phyloP scores from a whole-genome alignment of 2,329 filamentous ascomycete species.

The Orbilia blumenaviensis region DNA sequence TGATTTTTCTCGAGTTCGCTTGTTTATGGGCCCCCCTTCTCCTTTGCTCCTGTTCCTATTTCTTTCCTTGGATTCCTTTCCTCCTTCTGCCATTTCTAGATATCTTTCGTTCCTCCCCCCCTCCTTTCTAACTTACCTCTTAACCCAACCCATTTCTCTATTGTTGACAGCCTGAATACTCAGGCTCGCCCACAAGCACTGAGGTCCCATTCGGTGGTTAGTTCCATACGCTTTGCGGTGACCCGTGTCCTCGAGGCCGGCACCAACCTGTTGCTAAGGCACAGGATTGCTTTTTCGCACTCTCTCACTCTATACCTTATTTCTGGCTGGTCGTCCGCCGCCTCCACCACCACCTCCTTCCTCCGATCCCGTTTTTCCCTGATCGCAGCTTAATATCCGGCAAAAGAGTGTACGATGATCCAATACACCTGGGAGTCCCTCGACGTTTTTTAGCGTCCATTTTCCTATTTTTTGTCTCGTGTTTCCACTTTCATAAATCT shows the following conservation, averaged over 20 bases:
- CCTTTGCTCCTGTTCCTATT: slow-evolving; percentile 47
- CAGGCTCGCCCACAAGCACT: slow-evolving; percentile 54
- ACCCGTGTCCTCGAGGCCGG: slow-evolving; percentile 53
- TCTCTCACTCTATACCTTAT: slow-evolving; percentile 55
- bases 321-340: slow-evolving; percentile 54
- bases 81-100: slow-evolving; percentile 50
- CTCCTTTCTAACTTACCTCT: slow-evolving; percentile 51
- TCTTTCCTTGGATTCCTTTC: slow-evolving; percentile 54
- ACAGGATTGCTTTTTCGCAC: slow-evolving; percentile 57
- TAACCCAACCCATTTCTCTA: slow-evolving; percentile 48
- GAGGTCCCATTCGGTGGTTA: slow-evolving; percentile 55
- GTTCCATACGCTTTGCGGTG: slow-evolving; percentile 54
- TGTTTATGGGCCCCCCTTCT: slow-evolving; percentile 49
- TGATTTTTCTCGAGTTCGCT: slow-evolving; percentile 48
- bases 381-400: slow-evolving; percentile 55
- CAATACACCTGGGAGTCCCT: slow-evolving; percentile 54
- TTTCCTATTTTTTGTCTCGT: slow-evolving; percentile 55
- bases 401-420: slow-evolving; percentile 56
- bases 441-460: slow-evolving; percentile 56
- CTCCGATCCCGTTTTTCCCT: slow-evolving; percentile 54
- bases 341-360: slow-evolving; percentile 55
- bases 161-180: slow-evolving; percentile 56
- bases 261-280: slow-evolving; percentile 54
- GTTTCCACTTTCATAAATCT: slow-evolving; percentile 56
- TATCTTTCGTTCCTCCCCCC: slow-evolving; percentile 54